Base-by-base conservation (phyloP, 208 protist genomes). In the Leishmania guyanensis region DNA sequence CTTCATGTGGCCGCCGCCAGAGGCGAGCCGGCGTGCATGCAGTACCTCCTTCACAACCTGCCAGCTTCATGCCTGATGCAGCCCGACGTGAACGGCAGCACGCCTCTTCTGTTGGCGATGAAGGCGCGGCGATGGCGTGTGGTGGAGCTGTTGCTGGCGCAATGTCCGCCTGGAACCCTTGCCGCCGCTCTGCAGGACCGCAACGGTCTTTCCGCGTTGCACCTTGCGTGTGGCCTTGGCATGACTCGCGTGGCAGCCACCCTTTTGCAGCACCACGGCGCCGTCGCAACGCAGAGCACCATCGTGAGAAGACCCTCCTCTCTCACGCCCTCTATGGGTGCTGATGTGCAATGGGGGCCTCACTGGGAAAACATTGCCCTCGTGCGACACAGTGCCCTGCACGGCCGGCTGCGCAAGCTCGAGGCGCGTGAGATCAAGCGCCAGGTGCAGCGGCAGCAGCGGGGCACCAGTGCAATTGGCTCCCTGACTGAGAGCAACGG, bases 71-170 rank as follows among this genome's bases (percentile, higher is more conserved):
- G 78, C 29, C 75, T 93, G 26, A 70, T 72, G 16, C 66, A 87
- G 54, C 75, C 65, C 14, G 91, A 96, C 77, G 50, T 92, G 60
- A 94, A 85, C 80, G 91, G 93, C 60, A 77, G 86, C 83, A 96
- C 93, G 1, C 93, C 93, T 48, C 88, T 96, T 65, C 53, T 96
- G 36, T 64, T 88, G 20, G 93, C 91, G 20, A 80, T 96, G 75
- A 86, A 89, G 82, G 22, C 46, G 79, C 80, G 81, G 8, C 73
- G 84, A 62, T 81, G 85, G 71, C 74, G 74, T 2, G 87, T 93
- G 39, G 91, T 89, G 70, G 89, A 95, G 78, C 86, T 88, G 81
- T 66, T 96, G 46, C 71, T 94, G 72, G 53, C 88, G 51, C 80
- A 86, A 33, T 80, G 86, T 73, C 70, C 88, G 4, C 83, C 87